Evolutionary conservation across 805 yeast genomes (phyloP).

Genomic region (Schizosaccharomyces japonicus): DNA sequence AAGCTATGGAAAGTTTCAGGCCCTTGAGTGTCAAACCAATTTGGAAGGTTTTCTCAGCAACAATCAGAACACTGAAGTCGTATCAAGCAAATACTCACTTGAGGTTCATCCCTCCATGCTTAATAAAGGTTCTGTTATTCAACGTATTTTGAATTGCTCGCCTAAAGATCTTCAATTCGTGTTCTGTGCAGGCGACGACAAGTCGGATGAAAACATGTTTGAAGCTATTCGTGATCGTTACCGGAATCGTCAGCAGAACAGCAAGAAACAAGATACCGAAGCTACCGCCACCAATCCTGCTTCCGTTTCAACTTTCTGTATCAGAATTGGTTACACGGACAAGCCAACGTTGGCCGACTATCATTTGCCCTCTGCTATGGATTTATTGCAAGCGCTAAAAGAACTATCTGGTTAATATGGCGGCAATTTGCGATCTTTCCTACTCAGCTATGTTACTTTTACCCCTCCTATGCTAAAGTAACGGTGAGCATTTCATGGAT

Average conservation of each 20-base stretch:
- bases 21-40: conserved; percentile 44
- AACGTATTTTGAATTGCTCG: conserved; percentile 31
- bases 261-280: background rate
- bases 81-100: conserved; percentile 89
- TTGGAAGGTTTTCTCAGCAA: conserved; percentile 34
- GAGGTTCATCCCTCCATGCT: conserved; percentile 92
- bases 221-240: no score
- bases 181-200: conserved; percentile 82
- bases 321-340: background rate
- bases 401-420: no score
- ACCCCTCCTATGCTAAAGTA: no score
- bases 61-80: conserved; percentile 72
- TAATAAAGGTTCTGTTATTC: conserved; percentile 90
- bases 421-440: no score
- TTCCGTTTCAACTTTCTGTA: background rate
- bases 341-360: background rate
- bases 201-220: conserved; percentile 96
- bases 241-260: background rate
- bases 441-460: no score
- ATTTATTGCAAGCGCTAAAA: background rate
- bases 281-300: no score
- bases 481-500: background rate
- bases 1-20: conserved; percentile 70
- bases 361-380: background rate
- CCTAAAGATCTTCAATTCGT: conserved; percentile 49